These are phyloP conservation scores for Trametes versicolor DNA, from an alignment of 1,284 basidiomycete species.

Conservation along the genomic window DNA sequence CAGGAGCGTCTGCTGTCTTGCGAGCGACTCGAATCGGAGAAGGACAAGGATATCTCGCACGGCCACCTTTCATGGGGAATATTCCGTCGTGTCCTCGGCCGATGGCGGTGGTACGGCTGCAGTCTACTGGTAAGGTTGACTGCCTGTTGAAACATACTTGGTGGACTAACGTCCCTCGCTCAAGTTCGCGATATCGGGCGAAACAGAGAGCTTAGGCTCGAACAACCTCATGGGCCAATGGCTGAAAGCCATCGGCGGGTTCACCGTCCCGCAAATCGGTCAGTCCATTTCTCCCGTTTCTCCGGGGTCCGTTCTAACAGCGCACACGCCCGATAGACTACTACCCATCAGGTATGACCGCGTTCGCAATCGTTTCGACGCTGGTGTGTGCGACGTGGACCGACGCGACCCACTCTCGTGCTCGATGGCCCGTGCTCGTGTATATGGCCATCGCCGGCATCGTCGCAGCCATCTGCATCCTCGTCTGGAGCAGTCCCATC, in stretches of 20 bases:
- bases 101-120: slow-evolving; percentile 78
- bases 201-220: slow-evolving; percentile 76
- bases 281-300: slow-evolving; percentile 17
- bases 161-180: not conserved
- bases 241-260: slow-evolving; percentile 70
- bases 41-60: slow-evolving; percentile 47
- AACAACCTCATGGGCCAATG: slow-evolving; percentile 84
- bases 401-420: slow-evolving; percentile 55
- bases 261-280: slow-evolving; percentile 70
- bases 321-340: slow-evolving; percentile 53
- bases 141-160: not conserved
- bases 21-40: slow-evolving; percentile 53
- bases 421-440: slow-evolving; percentile 72
- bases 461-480: slow-evolving; percentile 63
- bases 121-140: slow-evolving; percentile 60
- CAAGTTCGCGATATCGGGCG: slow-evolving; percentile 71
- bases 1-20: slow-evolving; percentile 67
- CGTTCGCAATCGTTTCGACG: slow-evolving; percentile 71
- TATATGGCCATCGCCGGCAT: slow-evolving; percentile 68
- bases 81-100: slow-evolving; percentile 60
- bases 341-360: slow-evolving; percentile 73
- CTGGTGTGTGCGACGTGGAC: slow-evolving; percentile 71
- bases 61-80: slow-evolving; percentile 60
- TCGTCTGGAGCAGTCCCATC: slow-evolving; percentile 64
- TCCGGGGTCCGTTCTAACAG: not conserved